Evolutionary conservation across 140 eudicot genomes (phyloP).

Genomic region (Stevia rebaudiana): DNA sequence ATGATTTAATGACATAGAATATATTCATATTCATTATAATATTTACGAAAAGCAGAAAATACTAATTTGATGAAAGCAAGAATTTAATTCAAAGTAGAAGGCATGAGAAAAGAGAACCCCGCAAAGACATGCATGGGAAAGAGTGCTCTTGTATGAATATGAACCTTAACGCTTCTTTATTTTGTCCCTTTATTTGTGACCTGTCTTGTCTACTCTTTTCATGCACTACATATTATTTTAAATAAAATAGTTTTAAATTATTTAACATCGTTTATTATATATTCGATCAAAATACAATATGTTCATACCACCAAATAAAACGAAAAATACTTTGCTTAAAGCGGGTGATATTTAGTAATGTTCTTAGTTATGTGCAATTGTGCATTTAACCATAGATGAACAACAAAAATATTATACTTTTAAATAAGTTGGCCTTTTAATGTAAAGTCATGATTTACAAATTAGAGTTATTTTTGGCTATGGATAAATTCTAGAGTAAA

Average conservation of each 20-base stretch:
- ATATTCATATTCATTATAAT: background rate
- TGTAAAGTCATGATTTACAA: too few species aligned
- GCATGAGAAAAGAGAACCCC: constrained; percentile 28
- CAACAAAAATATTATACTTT: too few species aligned
- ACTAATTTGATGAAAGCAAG: constrained; percentile 13
- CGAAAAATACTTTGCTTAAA: background rate
- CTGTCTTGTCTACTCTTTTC: constrained; percentile 35
- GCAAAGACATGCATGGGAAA: constrained; percentile 49
- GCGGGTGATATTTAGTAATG: background rate
- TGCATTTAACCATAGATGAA: too few species aligned
- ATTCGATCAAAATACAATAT: background rate
- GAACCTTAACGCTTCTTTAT: constrained; percentile 26
- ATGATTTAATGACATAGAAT: background rate
- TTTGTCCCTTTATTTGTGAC: constrained; percentile 18
- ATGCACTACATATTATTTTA: constrained; percentile 16
- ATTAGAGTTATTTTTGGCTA: too few species aligned
- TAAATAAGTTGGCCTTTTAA: too few species aligned
- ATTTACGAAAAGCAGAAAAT: constrained; percentile 10
- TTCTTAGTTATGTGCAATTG: too few species aligned
- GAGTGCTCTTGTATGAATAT: constrained; percentile 40
- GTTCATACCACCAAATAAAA: background rate
- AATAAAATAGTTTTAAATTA: background rate
- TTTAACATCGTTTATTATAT: background rate
- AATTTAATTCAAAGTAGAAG: constrained; percentile 9
- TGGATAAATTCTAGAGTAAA: too few species aligned